Base-by-base conservation (phyloP, 2,329 filamentous ascomycete genomes). In the Penicillium sp. region DNA sequence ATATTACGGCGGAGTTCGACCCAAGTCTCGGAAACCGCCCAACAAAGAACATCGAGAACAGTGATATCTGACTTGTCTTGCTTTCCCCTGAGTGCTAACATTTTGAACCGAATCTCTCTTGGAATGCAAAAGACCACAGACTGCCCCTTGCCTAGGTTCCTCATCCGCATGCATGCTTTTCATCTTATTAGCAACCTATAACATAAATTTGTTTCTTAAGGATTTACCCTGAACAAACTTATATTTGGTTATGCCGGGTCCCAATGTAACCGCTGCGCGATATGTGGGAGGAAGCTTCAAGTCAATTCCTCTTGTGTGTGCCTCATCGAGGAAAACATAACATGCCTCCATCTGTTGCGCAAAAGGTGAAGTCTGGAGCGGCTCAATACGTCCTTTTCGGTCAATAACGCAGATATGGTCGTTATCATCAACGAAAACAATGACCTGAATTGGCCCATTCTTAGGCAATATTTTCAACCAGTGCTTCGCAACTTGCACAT, bases 241-340 rank as follows among this genome's bases (percentile, higher is more conserved):
- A 56, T 92, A 89, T 57, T 91, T 92, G 0, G 84, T 87, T 1
- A 90, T 60, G 4, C 76, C 74, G 0, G 84, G 77, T 0, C 88
- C 87, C 0, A 93, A 67, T 0, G 87, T 91, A 0, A 91, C 84
- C 0, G 84, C 84, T 0, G 87, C 89, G 0, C 83, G 75, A 59
- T 85, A 86, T 11, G 79, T 4, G 0, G 53, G 52, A 0, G 86
- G 88, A 0, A 90, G 69, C 32, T 80, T 81, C 0, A 91, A 64
- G 58, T 92, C 88, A 0, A 81, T 90, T 0, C 89, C 88, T 56
- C 88, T 70, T 0, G 87, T 89, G 57, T 91, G 87, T 0, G 81
- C 79, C 53, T 91, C 84, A 46, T 91, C 88, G 0, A 92, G 74
- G 50, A 85, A 91, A 0, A 91, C 76, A 0, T 89, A 67, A 51